Conservation (phyloP, 2,329 filamentous ascomycete species). For the Epicoccum nigrum region DNA sequence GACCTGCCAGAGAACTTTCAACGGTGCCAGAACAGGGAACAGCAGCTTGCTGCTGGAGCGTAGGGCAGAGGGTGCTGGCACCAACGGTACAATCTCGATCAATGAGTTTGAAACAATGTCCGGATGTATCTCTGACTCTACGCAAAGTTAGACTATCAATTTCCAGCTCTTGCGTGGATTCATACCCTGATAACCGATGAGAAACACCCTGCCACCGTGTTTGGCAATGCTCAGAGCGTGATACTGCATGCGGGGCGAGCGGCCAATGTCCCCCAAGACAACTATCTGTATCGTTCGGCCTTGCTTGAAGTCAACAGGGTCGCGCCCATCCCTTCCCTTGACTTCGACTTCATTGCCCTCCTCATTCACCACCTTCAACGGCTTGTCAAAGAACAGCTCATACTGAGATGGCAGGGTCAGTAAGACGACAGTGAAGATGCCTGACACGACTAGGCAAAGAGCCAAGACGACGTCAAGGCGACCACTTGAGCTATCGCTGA, state of each 20-base stretch:
- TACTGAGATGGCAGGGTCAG: conserved; percentile 61
- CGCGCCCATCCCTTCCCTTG: conserved; percentile 29
- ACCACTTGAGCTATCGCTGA: conserved; percentile 28
- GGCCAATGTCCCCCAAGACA: conserved; percentile 92
- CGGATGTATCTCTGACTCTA: conserved; percentile 81
- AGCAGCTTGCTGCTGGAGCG: conserved; percentile 71
- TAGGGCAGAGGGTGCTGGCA: conserved; percentile 69
- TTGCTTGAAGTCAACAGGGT: conserved; percentile 31
- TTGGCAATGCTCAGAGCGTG: conserved; percentile 91
- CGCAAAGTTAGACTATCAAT: not conserved
- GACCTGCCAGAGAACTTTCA: conserved; percentile 87
- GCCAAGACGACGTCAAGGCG: conserved; percentile 49
- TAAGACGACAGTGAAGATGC: conserved; percentile 57
- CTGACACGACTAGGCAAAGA: conserved; percentile 52
- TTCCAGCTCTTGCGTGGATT: not conserved
- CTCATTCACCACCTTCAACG: conserved; percentile 30
- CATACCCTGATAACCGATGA: conserved; percentile 85
- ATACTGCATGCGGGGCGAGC: conserved; percentile 98
- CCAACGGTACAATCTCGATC: conserved; percentile 74
- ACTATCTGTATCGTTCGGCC: conserved; percentile 75
- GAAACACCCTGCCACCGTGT: conserved; percentile 77
- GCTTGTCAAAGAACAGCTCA: conserved; percentile 46
- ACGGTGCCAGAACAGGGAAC: conserved; percentile 77
- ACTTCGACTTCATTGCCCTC: conserved; percentile 30
- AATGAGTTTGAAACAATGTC: conserved; percentile 72